These are phyloP conservation scores for Candida buenavistaensis DNA, from an alignment of 1,139 yeast species.

Conservation along the genomic window DNA sequence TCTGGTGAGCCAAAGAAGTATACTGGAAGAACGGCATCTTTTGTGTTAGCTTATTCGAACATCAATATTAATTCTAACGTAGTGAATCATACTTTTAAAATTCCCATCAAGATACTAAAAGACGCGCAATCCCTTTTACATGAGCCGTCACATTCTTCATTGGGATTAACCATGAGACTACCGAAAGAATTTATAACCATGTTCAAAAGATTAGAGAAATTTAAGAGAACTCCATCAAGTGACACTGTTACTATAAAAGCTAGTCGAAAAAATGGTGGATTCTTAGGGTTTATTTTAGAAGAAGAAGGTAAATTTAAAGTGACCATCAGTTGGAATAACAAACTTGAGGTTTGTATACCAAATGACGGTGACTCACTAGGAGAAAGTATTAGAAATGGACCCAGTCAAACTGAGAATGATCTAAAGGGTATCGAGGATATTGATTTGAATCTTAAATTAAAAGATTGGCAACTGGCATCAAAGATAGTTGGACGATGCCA, in stretches of 20 bases:
- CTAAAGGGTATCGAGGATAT: constrained; percentile 25
- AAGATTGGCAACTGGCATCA: constrained; percentile 61
- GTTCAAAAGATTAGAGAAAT: constrained; percentile 58
- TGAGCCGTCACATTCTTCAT: constrained; percentile 51
- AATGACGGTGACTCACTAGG: constrained; percentile 24
- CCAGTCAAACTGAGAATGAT: constrained; percentile 9
- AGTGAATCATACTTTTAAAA: constrained; percentile 58
- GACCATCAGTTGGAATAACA: constrained; percentile 58
- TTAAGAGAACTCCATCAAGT: constrained; percentile 36
- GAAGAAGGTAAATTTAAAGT: constrained; percentile 56
- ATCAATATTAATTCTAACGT: constrained; percentile 30
- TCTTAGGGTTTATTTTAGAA: constrained; percentile 49
- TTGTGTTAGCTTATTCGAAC: constrained; percentile 52
- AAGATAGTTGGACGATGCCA: constrained; percentile 54
- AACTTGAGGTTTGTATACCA: constrained; percentile 37
- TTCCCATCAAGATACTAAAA: constrained; percentile 56
- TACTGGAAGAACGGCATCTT: constrained; percentile 46
- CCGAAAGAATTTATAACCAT: constrained; percentile 49
- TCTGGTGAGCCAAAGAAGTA: constrained; percentile 25
- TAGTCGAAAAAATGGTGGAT: constrained; percentile 35
- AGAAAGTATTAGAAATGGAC: constrained; percentile 14
- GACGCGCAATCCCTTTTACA: constrained; percentile 40
- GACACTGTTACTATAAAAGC: constrained; percentile 38
- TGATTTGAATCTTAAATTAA: constrained; percentile 45
- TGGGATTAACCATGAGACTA: constrained; percentile 51